Base-by-base conservation (phyloP, 192 early-diverging fungal species). In the Coemansia guatemalensis region DNA sequence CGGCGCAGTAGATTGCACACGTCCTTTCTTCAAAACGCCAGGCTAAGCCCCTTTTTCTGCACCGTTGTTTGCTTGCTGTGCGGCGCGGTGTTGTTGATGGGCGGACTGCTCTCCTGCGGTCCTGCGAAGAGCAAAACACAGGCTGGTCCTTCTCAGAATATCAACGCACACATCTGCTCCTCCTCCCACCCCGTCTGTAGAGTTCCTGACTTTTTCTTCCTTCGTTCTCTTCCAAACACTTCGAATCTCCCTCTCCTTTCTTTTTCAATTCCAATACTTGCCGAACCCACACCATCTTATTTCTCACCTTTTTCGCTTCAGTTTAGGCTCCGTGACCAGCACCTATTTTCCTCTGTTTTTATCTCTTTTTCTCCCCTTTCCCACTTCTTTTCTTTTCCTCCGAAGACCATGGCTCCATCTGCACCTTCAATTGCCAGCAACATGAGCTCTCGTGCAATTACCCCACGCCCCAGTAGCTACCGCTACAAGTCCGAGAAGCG, bases 401-500 rank as follows among this genome's bases (percentile, higher is more conserved):
- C n/a, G 11, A 30, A 51, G 41, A 23, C 18, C 56, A 79, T 79
- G 77, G 64, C 77, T 35, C 77, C 77, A 70, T 80, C 77, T 65
- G 71, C 77, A 35, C 71, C 77, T 17, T 80, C 77, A 67, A 80
- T 80, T 64, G 67, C 64, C 71, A 80, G 77, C 56, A 74, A 52
- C 58, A 62, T 72, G 69, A 78, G 72, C 71, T 65, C 67, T 25
- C 77, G 77, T 35, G 73, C 73, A 33, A 65, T 62, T 21, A 80
- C 77, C n/a, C 60, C 82, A 50, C 82, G 82, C 22, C 82, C 82
- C 48, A 81, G 75, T 53, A 81, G 84, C 66, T 84, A 85, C 65
- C 83, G 93, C 62, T 83, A 93, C 85, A 97, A 97, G 85, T 95
- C 93, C 58, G 89, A 90, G 63, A 97, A 96, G 83, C 95, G 95